Base-by-base conservation (phyloP, 345 rosid species). In the Pseudoturritis turrita region DNA sequence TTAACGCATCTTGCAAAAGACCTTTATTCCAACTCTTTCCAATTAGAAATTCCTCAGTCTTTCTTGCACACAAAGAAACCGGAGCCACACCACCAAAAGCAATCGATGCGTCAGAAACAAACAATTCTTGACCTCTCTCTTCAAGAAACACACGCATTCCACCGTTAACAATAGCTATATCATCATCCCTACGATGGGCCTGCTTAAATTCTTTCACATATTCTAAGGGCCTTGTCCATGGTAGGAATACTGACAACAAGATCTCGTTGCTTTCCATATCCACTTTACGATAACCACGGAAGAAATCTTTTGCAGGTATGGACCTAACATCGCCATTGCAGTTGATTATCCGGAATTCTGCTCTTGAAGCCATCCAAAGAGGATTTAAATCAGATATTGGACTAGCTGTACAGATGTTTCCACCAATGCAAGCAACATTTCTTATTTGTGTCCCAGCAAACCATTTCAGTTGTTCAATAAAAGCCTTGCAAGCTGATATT, bases 381-480 rank as follows among this genome's bases (percentile, higher is more conserved):
- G 99, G 99, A 64, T 95, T 95, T 77, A 95, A 79, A 64, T 95
- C 99, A 41, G 99, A 95, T 79, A 95, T 91, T 31, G 99, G 99
- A 82, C 99, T 89, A 61, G 99, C 99, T 3, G 97, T 91, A 78
- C 97, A 89, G 46, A 89, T 82, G 65, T 95, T 95, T 18, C 99
- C 99, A 69, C 97, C 99, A 68, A 89, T 78, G 39, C 89, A 89
- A 52, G 96, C 97, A 74, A 91, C 99, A 76, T 95, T 95, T 75
- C 78, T 91, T 80, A 95, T 95, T 68, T 91, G 97, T 44, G 85
- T 85, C 68, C 97, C 97, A 59, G 96, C 96, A 86, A 91, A 94
- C 98, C 98, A 91, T 79, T 88, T 89, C 37, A 94, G 73, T 63
- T 91, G 98, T 69, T 89, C 98, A 68, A 88, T 79, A 52, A 94